phyloP scores from a whole-genome alignment of 179 eudicot species.

The Vitellaria paradoxa region DNA sequence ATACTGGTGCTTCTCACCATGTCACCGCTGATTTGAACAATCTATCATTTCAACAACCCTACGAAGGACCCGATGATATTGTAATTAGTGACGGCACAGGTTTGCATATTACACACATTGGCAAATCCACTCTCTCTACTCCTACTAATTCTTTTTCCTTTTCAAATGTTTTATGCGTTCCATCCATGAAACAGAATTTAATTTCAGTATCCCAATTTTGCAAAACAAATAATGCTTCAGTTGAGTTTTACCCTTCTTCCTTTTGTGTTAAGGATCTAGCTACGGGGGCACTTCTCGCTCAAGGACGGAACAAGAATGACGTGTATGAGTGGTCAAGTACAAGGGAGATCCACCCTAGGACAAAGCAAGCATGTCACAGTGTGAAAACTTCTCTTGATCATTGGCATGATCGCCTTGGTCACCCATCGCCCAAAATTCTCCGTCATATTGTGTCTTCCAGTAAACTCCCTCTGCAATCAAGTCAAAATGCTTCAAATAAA shows the following conservation, averaged over 20 bases:
- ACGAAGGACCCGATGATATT: constrained; percentile 3
- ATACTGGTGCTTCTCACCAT: constrained; percentile 10
- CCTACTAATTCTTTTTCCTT: neutral
- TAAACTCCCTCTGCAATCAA: neutral
- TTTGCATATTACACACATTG: constrained; percentile 7
- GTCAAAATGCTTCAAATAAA: neutral
- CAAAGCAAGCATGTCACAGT: neutral
- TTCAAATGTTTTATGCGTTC: neutral
- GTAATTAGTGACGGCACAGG: constrained; percentile 6
- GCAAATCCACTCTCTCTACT: neutral
- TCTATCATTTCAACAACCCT: neutral
- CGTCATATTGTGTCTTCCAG: neutral
- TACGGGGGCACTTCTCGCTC: constrained; percentile 3
- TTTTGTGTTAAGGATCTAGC: constrained; percentile 11
- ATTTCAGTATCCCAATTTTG: neutral
- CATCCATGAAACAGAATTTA: neutral
- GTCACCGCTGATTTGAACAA: constrained; percentile 8
- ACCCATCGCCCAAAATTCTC: neutral
- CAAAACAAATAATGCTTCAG: neutral
- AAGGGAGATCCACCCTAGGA: neutral
- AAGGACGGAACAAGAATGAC: neutral
- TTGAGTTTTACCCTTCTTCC: neutral
- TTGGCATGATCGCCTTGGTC: constrained; percentile 14
- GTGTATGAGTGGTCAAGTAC: constrained; percentile 14
- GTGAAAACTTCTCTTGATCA: neutral